Base-by-base conservation (phyloP, 164 flowering plant species). In the Vitis rotundifolia region DNA sequence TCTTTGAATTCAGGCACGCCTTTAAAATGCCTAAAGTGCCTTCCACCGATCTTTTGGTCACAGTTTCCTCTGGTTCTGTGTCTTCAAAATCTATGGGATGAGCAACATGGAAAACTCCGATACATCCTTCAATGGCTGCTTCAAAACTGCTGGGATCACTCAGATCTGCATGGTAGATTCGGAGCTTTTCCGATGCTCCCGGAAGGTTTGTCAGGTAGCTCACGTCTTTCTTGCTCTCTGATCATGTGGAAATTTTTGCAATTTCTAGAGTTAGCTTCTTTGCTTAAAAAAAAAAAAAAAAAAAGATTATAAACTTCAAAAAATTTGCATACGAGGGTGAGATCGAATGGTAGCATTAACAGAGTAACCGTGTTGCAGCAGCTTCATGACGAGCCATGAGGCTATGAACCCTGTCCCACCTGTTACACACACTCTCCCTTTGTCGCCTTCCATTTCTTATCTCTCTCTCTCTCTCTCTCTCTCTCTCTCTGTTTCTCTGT, bases 371-470 rank as follows among this genome's bases (percentile, higher is more conserved):
- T 63, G 69, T 13, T 83, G 66, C 49, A 81, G 84, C 14, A 83
- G 86, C 64, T 71, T 61, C 78, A 53, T 75, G 59, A 81, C 61
- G 55, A 81, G 73, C 86, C 83, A 80, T 18, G 86, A 83, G 1
- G 74, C 82, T 18, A 83, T 10, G 49, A 63, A 83, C 1, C 86
- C 83, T 3, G 87, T 81, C 19, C 85, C 91, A 7, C 91, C 89
- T 3, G 91, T 86, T 2, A 86, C 87, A 72, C 89, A 86, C 0
- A 81, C 85, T 9, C 14, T 61, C 11, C 85, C 87, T 66, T 84
- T 79, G n/a, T 49, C 72, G 26, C 54, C 69, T 48, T 51, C 75
- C 75, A 74, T 66, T 47, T 68, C 54, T 44, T 22, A 2, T 22
- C 2, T 22, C 26, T 22, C 26, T 22, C 26, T 22, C 31, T 9